Conservation (phyloP, 2,329 filamentous ascomycete genomes). For the Colletotrichum sp. region DNA sequence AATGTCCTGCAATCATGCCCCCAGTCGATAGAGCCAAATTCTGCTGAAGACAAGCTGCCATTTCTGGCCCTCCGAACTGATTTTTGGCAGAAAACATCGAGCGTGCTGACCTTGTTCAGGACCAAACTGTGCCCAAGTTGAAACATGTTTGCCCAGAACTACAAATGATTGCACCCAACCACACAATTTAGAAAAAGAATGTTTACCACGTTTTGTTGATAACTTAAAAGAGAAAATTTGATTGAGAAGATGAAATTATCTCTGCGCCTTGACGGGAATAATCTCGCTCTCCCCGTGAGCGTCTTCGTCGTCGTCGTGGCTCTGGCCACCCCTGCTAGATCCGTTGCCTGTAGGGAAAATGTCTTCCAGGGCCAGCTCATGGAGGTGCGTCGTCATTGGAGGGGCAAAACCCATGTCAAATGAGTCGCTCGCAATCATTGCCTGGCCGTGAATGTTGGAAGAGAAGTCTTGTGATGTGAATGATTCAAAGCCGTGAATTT, state of each 20-base stretch:
- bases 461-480: neutral
- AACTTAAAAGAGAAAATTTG: neutral
- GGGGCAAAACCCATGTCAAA: neutral
- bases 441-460: neutral
- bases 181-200: neutral
- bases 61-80: neutral
- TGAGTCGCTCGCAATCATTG: neutral
- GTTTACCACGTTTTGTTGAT: neutral
- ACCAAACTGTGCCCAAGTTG: neutral
- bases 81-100: neutral
- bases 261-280: neutral
- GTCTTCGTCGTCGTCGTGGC: neutral
- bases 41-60: neutral
- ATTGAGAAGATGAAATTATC: neutral
- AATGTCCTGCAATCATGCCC: neutral
- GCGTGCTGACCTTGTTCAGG: neutral
- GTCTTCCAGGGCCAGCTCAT: neutral
- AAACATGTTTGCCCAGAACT: neutral
- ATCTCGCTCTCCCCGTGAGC: neutral
- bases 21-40: neutral
- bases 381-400: neutral
- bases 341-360: neutral
- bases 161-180: neutral
- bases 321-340: neutral
- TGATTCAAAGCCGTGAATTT: neutral